Percentiles rank a stretch among this genome's conserved stretches.
Conservation (phyloP, 2,329 filamentous ascomycete species). For the Alternaria sp. region DNA sequence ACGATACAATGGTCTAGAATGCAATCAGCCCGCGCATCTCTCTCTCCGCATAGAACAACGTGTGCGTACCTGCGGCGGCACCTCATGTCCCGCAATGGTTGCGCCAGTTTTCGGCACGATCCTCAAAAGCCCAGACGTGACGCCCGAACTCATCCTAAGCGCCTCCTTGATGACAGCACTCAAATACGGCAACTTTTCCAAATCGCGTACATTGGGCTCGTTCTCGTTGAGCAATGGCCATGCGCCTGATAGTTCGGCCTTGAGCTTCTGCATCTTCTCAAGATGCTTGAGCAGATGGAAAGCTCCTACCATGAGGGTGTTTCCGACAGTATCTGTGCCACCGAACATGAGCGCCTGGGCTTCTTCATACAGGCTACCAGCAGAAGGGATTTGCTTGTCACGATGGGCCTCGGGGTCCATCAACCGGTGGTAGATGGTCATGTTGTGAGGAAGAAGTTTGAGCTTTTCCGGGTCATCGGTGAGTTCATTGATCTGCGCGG, state of each 20-base stretch:
- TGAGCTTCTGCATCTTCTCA: slow-evolving; percentile 44
- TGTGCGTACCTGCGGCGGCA: slow-evolving; percentile 33
- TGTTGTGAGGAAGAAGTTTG: slow-evolving; percentile 44
- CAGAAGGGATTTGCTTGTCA: slow-evolving; percentile 42
- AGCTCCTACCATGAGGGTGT: slow-evolving; percentile 53
- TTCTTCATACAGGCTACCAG: slow-evolving; percentile 54
- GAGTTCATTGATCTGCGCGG: slow-evolving; percentile 43
- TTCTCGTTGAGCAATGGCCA: slow-evolving; percentile 47
- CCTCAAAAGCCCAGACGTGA: slow-evolving; percentile 36
- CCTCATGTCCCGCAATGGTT: slow-evolving; percentile 24
- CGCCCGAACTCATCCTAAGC: slow-evolving; percentile 48
- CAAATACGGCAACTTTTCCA: slow-evolving; percentile 49
- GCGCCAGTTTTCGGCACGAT: slow-evolving; percentile 35
- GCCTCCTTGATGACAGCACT: slow-evolving; percentile 53
- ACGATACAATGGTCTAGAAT: slow-evolving; percentile 36
- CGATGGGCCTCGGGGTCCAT: slow-evolving; percentile 45
- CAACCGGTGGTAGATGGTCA: slow-evolving; percentile 51
- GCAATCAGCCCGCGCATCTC: background rate
- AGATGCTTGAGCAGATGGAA: slow-evolving; percentile 53
- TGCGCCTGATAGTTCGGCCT: slow-evolving; percentile 47
- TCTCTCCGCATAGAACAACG: background rate
- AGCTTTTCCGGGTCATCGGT: slow-evolving; percentile 42
- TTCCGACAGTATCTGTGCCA: slow-evolving; percentile 56
- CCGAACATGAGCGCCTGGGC: slow-evolving; percentile 57
- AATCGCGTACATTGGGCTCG: slow-evolving; percentile 41